phyloP scores from a whole-genome alignment of 495 filamentous ascomycete species.

The Penicillium argentinense region DNA sequence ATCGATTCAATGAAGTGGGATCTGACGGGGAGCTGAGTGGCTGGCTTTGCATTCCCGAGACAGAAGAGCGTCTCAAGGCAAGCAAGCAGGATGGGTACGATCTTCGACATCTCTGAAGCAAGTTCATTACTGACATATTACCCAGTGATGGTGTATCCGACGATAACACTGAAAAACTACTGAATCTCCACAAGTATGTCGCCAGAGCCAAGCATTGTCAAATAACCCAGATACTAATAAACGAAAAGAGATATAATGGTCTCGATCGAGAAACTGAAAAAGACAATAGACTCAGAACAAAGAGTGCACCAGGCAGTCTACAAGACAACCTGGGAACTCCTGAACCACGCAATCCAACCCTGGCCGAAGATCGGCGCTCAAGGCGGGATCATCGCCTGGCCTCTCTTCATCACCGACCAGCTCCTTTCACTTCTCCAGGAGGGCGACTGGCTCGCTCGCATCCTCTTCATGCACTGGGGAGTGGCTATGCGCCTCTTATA shows the following conservation, averaged over 20 bases:
- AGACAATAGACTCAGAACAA: slow-evolving; percentile 16
- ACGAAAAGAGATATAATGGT: slow-evolving; percentile 16
- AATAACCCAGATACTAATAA: background rate
- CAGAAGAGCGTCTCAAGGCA: slow-evolving; percentile 20
- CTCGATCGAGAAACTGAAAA: slow-evolving; percentile 23
- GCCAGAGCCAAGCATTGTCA: too few relatives aligned
- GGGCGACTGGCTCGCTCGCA: slow-evolving; percentile 38
- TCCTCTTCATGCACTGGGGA: slow-evolving; percentile 40
- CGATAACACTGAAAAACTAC: slow-evolving; percentile 8
- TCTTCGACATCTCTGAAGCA: background rate
- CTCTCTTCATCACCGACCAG: slow-evolving; percentile 31
- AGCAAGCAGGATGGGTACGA: slow-evolving; percentile 15
- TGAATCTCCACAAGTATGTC: slow-evolving; percentile 24
- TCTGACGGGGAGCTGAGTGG: slow-evolving; percentile 24
- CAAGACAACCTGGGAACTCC: slow-evolving; percentile 27
- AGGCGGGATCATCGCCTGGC: slow-evolving; percentile 40
- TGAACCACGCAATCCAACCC: slow-evolving; percentile 29
- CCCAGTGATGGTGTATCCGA: slow-evolving; percentile 2
- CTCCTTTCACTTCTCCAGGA: slow-evolving; percentile 27
- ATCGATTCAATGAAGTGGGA: slow-evolving; percentile 24
- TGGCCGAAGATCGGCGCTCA: slow-evolving; percentile 34
- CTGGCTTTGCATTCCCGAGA: slow-evolving; percentile 22
- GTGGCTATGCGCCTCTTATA: slow-evolving; percentile 37
- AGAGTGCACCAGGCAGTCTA: slow-evolving; percentile 20
- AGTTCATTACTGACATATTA: slow-evolving; percentile 5